Evolutionary conservation across 306 rosid genomes (phyloP).

Genomic region (Prunus kanzakura): DNA sequence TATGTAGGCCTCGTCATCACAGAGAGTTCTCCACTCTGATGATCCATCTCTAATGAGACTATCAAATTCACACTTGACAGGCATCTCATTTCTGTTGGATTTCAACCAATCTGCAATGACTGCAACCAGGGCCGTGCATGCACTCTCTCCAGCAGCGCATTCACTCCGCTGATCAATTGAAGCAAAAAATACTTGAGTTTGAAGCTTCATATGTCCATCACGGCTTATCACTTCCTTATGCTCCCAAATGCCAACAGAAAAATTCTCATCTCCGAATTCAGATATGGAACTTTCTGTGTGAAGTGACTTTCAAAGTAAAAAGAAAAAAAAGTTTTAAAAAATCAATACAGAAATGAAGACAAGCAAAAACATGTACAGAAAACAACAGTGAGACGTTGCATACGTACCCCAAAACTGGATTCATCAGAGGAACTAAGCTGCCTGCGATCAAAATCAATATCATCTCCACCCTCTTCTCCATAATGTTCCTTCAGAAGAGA

Average conservation of each 20-base stretch:
- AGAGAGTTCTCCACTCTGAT: slow-evolving; percentile 37
- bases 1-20: slow-evolving; percentile 23
- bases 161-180: slow-evolving; percentile 44
- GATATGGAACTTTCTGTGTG: slow-evolving; percentile 18
- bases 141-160: slow-evolving; percentile 43
- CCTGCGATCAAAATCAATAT: slow-evolving; percentile 37
- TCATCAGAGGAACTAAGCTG: slow-evolving; percentile 30
- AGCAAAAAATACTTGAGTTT: slow-evolving; percentile 34
- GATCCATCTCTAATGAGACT: slow-evolving; percentile 42
- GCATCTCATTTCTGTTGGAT: slow-evolving; percentile 33
- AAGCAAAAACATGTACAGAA: not conserved
- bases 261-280: slow-evolving; percentile 35
- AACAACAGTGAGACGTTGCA: not conserved
- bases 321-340: not conserved
- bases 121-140: slow-evolving; percentile 41
- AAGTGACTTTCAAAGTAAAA: slow-evolving; percentile 7
- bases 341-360: not conserved
- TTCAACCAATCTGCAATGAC: slow-evolving; percentile 41
- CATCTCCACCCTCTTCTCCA: slow-evolving; percentile 44
- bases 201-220: slow-evolving; percentile 31
- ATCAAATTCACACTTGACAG: slow-evolving; percentile 31
- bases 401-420: slow-evolving; percentile 23
- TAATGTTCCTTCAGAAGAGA: slow-evolving; percentile 37
- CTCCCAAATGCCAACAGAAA: slow-evolving; percentile 39
- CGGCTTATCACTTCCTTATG: slow-evolving; percentile 34